Conservation (phyloP, 495 filamentous ascomycete genomes). For the Trichoderma gamsii region DNA sequence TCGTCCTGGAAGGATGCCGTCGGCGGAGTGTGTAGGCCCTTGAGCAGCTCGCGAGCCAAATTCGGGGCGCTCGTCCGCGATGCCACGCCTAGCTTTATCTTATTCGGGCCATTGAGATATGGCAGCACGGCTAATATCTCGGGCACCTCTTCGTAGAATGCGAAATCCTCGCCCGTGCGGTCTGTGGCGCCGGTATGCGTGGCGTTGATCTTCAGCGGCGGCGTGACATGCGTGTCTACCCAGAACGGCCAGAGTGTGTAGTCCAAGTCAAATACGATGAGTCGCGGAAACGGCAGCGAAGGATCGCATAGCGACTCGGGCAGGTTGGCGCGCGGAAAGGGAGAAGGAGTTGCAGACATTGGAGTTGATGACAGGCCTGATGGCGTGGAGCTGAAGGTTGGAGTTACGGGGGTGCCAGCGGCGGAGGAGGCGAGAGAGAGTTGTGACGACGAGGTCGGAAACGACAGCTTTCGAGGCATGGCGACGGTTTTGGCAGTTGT, state of each 20-base stretch:
- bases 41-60: constrained; percentile 73
- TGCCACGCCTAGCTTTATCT: constrained; percentile 65
- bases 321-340: constrained; percentile 14
- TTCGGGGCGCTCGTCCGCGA: constrained; percentile 79
- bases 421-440: constrained; percentile 7
- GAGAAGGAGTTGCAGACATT: background rate
- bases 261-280: constrained; percentile 91
- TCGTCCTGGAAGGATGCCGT: constrained; percentile 21
- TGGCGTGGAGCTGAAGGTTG: background rate
- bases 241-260: constrained; percentile 98
- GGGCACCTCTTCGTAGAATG: constrained; percentile 76
- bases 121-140: constrained; percentile 59
- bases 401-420: background rate
- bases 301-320: constrained; percentile 57
- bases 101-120: constrained; percentile 19
- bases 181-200: constrained; percentile 46
- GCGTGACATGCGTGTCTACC: constrained; percentile 85
- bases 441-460: background rate
- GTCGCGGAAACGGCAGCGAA: constrained; percentile 65
- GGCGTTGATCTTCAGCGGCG: constrained; percentile 61
- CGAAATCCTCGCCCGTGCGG: constrained; percentile 67
- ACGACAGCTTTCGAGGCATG: constrained; percentile 4
- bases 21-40: constrained; percentile 60
- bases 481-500: background rate
- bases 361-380: background rate